These are phyloP conservation scores for Pyrenula massariospora DNA, from an alignment of 495 filamentous ascomycete species.

Conservation along the genomic window DNA sequence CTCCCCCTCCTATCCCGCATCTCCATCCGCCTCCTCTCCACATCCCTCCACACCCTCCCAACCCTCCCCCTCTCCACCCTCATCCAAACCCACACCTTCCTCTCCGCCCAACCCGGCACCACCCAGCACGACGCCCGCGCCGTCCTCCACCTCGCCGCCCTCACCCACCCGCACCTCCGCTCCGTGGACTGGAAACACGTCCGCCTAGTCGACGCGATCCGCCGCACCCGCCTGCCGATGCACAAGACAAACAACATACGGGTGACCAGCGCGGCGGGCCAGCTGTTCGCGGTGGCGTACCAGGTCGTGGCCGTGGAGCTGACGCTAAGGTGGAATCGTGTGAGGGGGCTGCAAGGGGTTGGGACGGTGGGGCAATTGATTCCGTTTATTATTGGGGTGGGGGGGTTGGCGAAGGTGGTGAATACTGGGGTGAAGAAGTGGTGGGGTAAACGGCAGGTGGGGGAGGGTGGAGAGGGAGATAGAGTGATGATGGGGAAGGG, in stretches of 20 bases:
- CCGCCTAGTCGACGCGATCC: background rate
- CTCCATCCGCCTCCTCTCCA: background rate
- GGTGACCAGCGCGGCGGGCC: background rate
- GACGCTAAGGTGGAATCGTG: background rate
- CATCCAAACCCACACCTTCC: too few species aligned
- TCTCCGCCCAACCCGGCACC: background rate
- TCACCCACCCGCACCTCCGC: constrained; percentile 1
- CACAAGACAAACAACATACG: background rate
- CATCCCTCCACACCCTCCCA: background rate
- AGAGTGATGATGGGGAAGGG: background rate
- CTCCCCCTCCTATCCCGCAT: background rate
- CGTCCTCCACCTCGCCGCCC: constrained; percentile 1
- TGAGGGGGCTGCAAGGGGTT: background rate
- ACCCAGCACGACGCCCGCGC: background rate
- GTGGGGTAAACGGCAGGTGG: background rate
- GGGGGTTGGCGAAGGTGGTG: background rate
- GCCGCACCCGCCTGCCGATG: constrained; percentile 3
- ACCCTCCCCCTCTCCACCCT: background rate
- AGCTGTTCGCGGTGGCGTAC: background rate
- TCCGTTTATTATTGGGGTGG: background rate
- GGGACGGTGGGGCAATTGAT: background rate
- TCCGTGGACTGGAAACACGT: constrained; percentile 3
- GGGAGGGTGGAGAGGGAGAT: background rate
- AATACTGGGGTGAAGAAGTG: constrained; percentile 5
- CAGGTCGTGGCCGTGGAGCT: background rate